A percentile compares a stretch with the other conserved stretches of the same genome.
These are phyloP conservation scores for Rubia yunnanensis DNA, from an alignment of 257 asterid genomes.

Conservation along the genomic window DNA sequence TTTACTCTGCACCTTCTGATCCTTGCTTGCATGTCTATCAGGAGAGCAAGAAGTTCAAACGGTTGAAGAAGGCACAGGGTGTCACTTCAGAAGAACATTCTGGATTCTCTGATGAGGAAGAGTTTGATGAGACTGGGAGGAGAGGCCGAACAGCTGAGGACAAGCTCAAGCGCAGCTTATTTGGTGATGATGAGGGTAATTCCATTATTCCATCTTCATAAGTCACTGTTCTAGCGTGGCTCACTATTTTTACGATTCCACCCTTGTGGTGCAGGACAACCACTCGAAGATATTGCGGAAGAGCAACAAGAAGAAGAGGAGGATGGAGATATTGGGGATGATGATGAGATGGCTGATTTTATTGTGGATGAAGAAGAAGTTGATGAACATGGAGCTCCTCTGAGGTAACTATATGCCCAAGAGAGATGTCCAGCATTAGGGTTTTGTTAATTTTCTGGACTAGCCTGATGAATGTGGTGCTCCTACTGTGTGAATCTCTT, in stretches of 20 bases:
- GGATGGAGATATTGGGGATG: slow-evolving; percentile 64
- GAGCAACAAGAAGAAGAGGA: slow-evolving; percentile 68
- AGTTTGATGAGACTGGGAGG: slow-evolving; percentile 55
- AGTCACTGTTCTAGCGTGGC: neutral
- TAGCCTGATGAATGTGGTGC: slow-evolving; percentile 58
- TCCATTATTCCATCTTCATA: neutral
- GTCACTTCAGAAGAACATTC: slow-evolving; percentile 64
- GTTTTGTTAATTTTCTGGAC: slow-evolving; percentile 4
- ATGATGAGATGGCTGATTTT: slow-evolving; percentile 95
- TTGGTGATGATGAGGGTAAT: slow-evolving; percentile 84
- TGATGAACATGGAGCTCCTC: slow-evolving; percentile 77
- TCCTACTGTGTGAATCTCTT: slow-evolving; percentile 42
- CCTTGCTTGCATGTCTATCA: slow-evolving; percentile 13
- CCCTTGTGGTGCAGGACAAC: slow-evolving; percentile 42
- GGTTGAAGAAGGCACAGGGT: slow-evolving; percentile 79
- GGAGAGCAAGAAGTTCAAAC: slow-evolving; percentile 79
- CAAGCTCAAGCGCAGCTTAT: slow-evolving; percentile 64
- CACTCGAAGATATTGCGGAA: slow-evolving; percentile 86
- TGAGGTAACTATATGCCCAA: slow-evolving; percentile 34
- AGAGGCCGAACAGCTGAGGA: slow-evolving; percentile 75
- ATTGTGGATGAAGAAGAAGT: slow-evolving; percentile 87
- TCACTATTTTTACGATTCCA: slow-evolving; percentile 10
- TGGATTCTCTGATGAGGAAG: slow-evolving; percentile 76
- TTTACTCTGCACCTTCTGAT: slow-evolving; percentile 1
- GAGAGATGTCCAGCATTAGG: neutral